phyloP scores from a whole-genome alignment of 495 filamentous ascomycete genomes.

The Penicillium canariense region DNA sequence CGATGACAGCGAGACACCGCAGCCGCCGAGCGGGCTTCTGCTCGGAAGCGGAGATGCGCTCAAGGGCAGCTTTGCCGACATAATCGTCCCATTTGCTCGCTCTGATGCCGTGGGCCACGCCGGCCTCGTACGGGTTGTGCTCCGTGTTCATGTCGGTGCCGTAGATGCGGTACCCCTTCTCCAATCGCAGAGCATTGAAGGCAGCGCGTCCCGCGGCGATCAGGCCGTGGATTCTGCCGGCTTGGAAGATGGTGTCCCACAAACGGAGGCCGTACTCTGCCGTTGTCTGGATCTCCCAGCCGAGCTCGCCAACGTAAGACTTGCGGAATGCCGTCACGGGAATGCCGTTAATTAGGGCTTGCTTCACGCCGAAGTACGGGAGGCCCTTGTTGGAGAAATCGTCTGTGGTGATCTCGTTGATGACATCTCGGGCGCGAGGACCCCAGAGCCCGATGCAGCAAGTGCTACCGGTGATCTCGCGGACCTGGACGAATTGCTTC shows the following conservation, averaged over 20 bases:
- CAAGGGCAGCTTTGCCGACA: conserved; percentile 38
- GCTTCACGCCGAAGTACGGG: conserved; percentile 39
- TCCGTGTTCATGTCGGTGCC: conserved; percentile 49
- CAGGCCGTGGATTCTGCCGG: conserved; percentile 45
- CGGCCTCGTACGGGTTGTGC: conserved; percentile 49
- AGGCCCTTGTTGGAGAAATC: conserved; percentile 43
- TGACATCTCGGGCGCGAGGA: conserved; percentile 41
- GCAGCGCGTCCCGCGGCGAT: conserved; percentile 47
- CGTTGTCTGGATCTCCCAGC: conserved; percentile 51
- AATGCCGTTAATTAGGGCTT: conserved; percentile 34
- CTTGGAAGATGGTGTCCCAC: conserved; percentile 46
- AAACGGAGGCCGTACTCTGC: conserved; percentile 45
- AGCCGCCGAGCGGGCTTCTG: conserved; percentile 28
- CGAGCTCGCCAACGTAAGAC: conserved; percentile 49
- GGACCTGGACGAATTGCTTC: conserved; percentile 38
- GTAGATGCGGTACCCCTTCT: conserved; percentile 46
- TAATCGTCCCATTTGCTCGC: conserved; percentile 35
- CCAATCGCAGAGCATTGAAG: conserved; percentile 47
- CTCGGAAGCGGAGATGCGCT: conserved; percentile 17
- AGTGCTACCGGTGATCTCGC: conserved; percentile 49
- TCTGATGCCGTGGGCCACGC: conserved; percentile 36
- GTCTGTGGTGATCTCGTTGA: conserved; percentile 29
- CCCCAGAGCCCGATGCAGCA: conserved; percentile 54
- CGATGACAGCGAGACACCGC: conserved; percentile 43
- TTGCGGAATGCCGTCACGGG: conserved; percentile 42